Evolutionary conservation across 2,329 filamentous ascomycete species (phyloP).

Genomic region (Epichloe baconii): DNA sequence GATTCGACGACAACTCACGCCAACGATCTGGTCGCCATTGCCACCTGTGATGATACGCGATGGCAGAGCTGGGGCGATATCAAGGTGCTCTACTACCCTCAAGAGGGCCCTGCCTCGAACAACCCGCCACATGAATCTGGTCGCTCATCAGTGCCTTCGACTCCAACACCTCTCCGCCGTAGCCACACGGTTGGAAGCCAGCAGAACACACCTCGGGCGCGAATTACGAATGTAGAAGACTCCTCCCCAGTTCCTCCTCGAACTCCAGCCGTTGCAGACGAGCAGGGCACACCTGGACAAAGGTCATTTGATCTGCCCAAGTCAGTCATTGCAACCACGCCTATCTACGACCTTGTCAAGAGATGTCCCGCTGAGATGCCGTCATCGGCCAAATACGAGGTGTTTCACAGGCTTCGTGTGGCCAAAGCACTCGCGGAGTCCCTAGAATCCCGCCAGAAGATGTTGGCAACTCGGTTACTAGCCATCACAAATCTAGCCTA

Average conservation of each 20-base stretch:
- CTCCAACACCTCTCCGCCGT: slow-evolving; percentile 64
- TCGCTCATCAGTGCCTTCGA: slow-evolving; percentile 42
- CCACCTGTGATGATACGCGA: slow-evolving; percentile 41
- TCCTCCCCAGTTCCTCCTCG: slow-evolving; percentile 36
- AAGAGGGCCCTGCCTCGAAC: slow-evolving; percentile 16
- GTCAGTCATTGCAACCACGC: slow-evolving; percentile 35
- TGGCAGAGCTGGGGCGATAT: slow-evolving; percentile 77
- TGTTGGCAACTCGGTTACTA: slow-evolving; percentile 69
- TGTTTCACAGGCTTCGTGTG: slow-evolving; percentile 69
- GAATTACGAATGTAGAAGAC: slow-evolving; percentile 23
- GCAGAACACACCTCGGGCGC: slow-evolving; percentile 29
- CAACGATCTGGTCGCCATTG: slow-evolving; percentile 71
- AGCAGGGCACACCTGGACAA: slow-evolving; percentile 28
- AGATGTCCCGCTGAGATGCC: slow-evolving; percentile 53
- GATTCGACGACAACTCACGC: slow-evolving; percentile 52
- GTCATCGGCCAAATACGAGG: slow-evolving; percentile 62
- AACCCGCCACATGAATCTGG: slow-evolving; percentile 13
- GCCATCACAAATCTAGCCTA: slow-evolving; percentile 87
- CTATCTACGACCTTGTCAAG: slow-evolving; percentile 44
- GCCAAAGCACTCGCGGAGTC: slow-evolving; percentile 67
- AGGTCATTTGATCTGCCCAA: slow-evolving; percentile 54
- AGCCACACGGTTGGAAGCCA: slow-evolving; percentile 41
- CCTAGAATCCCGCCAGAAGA: slow-evolving; percentile 53
- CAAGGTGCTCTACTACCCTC: slow-evolving; percentile 65
- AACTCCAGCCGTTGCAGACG: slow-evolving; percentile 25